Evolutionary conservation across 192 early-diverging fungal genomes (phyloP).

Genomic region (Umbelopsis ramanniana): DNA sequence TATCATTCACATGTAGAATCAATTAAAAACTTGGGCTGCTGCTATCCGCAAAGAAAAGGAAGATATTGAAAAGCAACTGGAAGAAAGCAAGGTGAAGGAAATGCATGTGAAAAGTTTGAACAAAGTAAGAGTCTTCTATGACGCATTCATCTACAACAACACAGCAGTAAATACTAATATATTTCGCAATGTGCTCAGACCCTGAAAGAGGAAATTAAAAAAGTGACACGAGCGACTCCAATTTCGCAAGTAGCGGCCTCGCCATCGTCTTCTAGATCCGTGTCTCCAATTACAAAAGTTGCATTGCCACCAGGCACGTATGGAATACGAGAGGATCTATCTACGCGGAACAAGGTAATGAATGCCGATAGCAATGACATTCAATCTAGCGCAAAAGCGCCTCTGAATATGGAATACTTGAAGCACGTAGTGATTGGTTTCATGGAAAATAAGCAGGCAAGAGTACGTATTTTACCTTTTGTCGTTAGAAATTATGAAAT

Average conservation of each 20-base stretch:
- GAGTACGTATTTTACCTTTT: slow-evolving; percentile 50
- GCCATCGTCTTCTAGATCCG: neutral
- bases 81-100: slow-evolving; percentile 71
- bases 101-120: slow-evolving; percentile 70
- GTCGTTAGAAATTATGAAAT: neutral
- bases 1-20: slow-evolving; percentile 36
- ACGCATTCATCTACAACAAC: no score
- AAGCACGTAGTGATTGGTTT: slow-evolving; percentile 76
- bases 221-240: slow-evolving; percentile 51
- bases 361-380: neutral
- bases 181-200: slow-evolving; percentile 48
- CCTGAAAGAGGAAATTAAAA: slow-evolving; percentile 79
- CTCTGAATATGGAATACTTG: slow-evolving; percentile 72
- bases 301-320: neutral
- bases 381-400: neutral
- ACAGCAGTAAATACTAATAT: neutral
- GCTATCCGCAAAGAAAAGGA: slow-evolving; percentile 42
- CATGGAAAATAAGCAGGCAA: slow-evolving; percentile 70
- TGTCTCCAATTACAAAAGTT: slow-evolving; percentile 8
- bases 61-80: slow-evolving; percentile 63
- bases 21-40: slow-evolving; percentile 50
- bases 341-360: neutral
- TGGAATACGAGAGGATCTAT: neutral
- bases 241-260: slow-evolving; percentile 24
- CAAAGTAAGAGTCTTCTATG: slow-evolving; percentile 53